Evolutionary conservation across 805 yeast species (phyloP).

Genomic region (Schizosaccharomyces lindneri): DNA sequence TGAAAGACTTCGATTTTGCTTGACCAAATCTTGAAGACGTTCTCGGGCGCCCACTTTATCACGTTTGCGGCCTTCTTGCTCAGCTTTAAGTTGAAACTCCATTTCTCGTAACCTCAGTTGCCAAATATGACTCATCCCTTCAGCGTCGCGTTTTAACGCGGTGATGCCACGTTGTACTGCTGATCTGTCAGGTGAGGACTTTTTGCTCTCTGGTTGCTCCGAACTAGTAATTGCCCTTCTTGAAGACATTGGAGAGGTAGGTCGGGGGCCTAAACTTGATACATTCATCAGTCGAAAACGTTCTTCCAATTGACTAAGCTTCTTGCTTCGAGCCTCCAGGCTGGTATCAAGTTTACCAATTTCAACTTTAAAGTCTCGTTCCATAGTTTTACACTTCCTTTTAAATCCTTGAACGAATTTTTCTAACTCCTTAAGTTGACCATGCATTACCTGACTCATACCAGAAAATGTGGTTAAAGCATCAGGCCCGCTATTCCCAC

Average conservation of each 20-base stretch:
- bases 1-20: conserved; percentile 4
- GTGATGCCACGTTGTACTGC: background rate
- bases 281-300: background rate
- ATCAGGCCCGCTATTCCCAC: background rate
- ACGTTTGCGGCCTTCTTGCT: conserved; percentile 9
- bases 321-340: background rate
- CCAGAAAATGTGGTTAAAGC: background rate
- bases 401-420: background rate
- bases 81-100: conserved; percentile 10
- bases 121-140: conserved; percentile 7
- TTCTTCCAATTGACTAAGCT: background rate
- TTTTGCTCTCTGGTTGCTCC: background rate
- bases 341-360: background rate
- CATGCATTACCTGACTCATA: background rate
- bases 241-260: background rate
- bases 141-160: background rate
- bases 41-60: conserved; percentile 10
- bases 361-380: conserved; percentile 3
- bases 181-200: background rate
- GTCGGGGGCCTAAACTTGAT: background rate
- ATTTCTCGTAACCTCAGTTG: conserved; percentile 8
- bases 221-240: background rate
- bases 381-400: background rate
- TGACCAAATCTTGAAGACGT: conserved; percentile 6
- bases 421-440: background rate